Percentiles rank a stretch among this genome's conserved stretches.
Evolutionary conservation across 768 basidiomycete species (phyloP).

Genomic region (Pholiota microspora): DNA sequence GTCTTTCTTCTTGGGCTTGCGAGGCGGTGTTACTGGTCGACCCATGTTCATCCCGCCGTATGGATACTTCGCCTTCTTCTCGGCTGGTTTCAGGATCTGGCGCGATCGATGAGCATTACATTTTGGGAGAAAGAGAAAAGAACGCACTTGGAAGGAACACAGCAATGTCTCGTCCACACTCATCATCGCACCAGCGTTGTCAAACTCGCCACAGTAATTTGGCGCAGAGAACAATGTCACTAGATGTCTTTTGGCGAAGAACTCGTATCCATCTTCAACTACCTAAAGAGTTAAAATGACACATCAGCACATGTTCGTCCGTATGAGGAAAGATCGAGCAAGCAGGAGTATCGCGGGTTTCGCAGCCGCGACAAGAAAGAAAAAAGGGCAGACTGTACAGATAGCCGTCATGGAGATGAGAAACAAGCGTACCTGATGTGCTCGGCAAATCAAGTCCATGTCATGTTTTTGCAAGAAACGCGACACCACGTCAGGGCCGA

Average conservation of each 20-base stretch:
- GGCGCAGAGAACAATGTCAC: conserved; percentile 98
- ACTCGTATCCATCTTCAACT: conserved; percentile 98
- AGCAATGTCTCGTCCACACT: conserved; percentile 96
- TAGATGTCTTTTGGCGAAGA: conserved; percentile 96
- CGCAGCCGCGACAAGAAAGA: neutral
- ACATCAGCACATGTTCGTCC: too few relatives aligned
- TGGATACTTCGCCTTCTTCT: conserved; percentile 95
- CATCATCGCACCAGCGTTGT: conserved; percentile 99
- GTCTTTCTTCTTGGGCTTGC: conserved; percentile 97
- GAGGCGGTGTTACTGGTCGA: conserved; percentile 90
- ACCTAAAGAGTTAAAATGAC: too few relatives aligned
- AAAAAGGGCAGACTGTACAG: neutral
- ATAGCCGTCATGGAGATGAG: neutral
- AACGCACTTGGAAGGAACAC: conserved; percentile 92
- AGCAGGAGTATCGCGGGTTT: conserved; percentile 4
- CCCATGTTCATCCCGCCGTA: conserved; percentile 86
- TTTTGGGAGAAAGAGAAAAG: neutral
- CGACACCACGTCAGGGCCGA: conserved; percentile 96
- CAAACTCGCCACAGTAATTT: conserved; percentile 94
- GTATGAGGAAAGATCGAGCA: conserved; percentile 10
- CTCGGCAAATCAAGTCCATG: conserved; percentile 98
- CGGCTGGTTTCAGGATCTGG: conserved; percentile 97
- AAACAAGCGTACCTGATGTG: conserved; percentile 77
- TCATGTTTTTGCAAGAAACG: conserved; percentile 99
- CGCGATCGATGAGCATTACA: neutral